phyloP scores from a whole-genome alignment of 768 basidiomycete genomes.

The Rhizopogon vinicolor region DNA sequence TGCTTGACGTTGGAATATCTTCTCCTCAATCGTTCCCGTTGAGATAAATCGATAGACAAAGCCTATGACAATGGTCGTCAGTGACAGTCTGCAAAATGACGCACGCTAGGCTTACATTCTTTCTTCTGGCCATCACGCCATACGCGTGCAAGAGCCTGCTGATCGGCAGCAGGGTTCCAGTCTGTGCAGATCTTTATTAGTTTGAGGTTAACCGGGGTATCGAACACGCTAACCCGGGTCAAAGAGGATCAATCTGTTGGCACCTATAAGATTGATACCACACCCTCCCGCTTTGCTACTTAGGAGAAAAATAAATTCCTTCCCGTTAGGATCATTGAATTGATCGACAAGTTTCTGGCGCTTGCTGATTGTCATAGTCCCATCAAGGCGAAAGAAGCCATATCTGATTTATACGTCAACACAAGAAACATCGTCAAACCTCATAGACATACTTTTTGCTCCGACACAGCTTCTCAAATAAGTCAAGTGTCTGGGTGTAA shows the following conservation, averaged over 20 bases:
- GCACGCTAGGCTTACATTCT: slow-evolving; percentile 64
- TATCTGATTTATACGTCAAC: slow-evolving; percentile 50
- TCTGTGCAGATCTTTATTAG: slow-evolving; percentile 41
- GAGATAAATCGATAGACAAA: slow-evolving; percentile 99
- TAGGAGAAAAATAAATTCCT: slow-evolving; percentile 91
- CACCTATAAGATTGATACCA: slow-evolving; percentile 96
- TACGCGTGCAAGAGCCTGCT: slow-evolving; percentile 96
- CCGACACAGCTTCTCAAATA: slow-evolving; percentile 87
- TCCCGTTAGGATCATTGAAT: slow-evolving; percentile 89
- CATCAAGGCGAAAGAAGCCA: slow-evolving; percentile 88
- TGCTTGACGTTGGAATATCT: slow-evolving; percentile 97
- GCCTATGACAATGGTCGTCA: slow-evolving; percentile 39
- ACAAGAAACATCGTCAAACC: not conserved
- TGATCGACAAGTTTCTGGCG: slow-evolving; percentile 95
- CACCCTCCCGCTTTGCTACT: slow-evolving; percentile 96
- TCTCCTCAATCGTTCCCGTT: slow-evolving; percentile 97
- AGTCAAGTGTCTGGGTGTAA: slow-evolving; percentile 91
- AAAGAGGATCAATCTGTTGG: slow-evolving; percentile 92
- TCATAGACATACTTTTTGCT: slow-evolving; percentile 64
- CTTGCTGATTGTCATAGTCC: slow-evolving; percentile 88
- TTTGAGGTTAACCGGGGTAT: not conserved
- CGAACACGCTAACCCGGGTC: slow-evolving; percentile 68
- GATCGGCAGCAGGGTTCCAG: slow-evolving; percentile 98
- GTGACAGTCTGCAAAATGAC: not conserved
- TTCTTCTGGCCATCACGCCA: slow-evolving; percentile 99